Conservation (phyloP, 352 stramenopile species). For the Pythium dissotocum region DNA sequence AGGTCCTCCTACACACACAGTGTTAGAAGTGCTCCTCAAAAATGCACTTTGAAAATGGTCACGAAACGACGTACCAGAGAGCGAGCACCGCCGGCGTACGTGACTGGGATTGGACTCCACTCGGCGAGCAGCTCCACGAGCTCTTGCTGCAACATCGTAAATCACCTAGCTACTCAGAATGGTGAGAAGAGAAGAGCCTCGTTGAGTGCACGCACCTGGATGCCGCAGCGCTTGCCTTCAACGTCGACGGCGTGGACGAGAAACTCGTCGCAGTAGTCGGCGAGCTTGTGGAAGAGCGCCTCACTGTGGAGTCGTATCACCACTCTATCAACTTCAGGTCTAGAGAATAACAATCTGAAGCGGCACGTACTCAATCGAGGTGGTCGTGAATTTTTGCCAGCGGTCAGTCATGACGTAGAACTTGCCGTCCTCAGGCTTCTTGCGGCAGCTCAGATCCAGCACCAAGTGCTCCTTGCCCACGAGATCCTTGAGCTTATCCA, state of each 20-base stretch:
- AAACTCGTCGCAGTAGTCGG: constrained; percentile 96
- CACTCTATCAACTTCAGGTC: neutral
- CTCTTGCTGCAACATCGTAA: constrained; percentile 74
- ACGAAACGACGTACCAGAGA: constrained; percentile 61
- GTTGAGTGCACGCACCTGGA: constrained; percentile 62
- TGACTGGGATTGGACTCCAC: constrained; percentile 94
- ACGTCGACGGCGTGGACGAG: constrained; percentile 98
- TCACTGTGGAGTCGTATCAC: constrained; percentile 35
- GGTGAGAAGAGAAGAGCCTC: no score
- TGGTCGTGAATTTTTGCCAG: constrained; percentile 97
- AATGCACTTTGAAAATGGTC: neutral
- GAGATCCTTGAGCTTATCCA: constrained; percentile 64
- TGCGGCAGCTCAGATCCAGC: constrained; percentile 95
- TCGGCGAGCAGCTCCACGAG: constrained; percentile 92
- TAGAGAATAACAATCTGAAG: neutral
- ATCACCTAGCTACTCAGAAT: no score
- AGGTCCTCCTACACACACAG: constrained; percentile 82
- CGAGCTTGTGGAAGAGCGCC: constrained; percentile 87
- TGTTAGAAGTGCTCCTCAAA: neutral
- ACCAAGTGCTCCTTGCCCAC: constrained; percentile 88
- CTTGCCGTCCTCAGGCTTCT: constrained; percentile 77
- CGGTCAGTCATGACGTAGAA: constrained; percentile 97
- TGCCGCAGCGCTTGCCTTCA: constrained; percentile 95
- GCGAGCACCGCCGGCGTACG: constrained; percentile 95
- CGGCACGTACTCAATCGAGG: constrained; percentile 75